Percentiles rank a stretch among this genome's conserved stretches.
These are phyloP conservation scores for Byssoonygena ceratinophila DNA, from an alignment of 2,329 filamentous ascomycete genomes.

Conservation along the genomic window DNA sequence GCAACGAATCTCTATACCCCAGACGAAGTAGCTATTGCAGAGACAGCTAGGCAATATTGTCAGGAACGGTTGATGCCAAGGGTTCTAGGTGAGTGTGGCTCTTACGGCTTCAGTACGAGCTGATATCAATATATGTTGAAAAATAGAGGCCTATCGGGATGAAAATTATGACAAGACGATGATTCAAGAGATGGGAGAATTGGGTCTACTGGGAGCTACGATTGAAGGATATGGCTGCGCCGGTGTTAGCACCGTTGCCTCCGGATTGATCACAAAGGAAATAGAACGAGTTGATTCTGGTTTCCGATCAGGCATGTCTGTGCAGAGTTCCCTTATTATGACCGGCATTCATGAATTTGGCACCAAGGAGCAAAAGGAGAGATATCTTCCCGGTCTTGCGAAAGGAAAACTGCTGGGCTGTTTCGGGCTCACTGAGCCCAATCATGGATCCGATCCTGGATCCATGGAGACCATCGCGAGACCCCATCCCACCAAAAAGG, in stretches of 20 bases:
- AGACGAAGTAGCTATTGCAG: conserved; percentile 79
- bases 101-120: not conserved
- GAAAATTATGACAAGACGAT: conserved; percentile 80
- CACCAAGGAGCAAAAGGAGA: conserved; percentile 76
- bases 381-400: conserved; percentile 67
- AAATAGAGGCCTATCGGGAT: conserved; percentile 68
- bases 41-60: conserved; percentile 87
- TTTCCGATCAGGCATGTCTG: conserved; percentile 85
- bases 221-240: conserved; percentile 84
- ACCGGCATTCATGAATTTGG: conserved; percentile 83
- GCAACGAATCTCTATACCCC: conserved; percentile 69
- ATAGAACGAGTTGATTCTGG: conserved; percentile 86
- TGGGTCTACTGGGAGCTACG: conserved; percentile 76
- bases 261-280: conserved; percentile 79
- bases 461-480: conserved; percentile 84
- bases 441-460: conserved; percentile 83
- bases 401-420: conserved; percentile 73
- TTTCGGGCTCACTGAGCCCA: conserved; percentile 84
- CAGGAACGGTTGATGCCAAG: conserved; percentile 79
- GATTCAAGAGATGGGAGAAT: conserved; percentile 80
- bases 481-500: conserved; percentile 71
- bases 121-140: too few species aligned
- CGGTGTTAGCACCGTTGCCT: conserved; percentile 74
- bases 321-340: conserved; percentile 89
- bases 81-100: conserved; percentile 58